Conservation (phyloP, 441 rosid species). For the Kokia cookei region DNA sequence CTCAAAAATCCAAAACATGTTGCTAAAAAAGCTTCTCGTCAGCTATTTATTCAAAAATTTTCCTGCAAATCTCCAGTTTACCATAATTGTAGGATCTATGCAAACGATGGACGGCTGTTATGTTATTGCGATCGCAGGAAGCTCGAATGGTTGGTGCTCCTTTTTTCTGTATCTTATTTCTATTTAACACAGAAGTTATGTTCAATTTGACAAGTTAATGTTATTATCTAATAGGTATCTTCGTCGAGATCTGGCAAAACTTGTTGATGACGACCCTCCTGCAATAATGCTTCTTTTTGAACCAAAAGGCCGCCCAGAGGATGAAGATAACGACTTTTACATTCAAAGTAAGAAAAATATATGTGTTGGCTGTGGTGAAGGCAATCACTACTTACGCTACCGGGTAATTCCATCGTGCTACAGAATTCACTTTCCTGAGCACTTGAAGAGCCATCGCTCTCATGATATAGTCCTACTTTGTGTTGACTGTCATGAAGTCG, state of each 20-base stretch:
- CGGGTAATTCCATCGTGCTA: conserved; percentile 95
- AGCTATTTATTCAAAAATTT: conserved; percentile 81
- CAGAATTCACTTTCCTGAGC: conserved; percentile 97
- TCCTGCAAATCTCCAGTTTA: conserved; percentile 97
- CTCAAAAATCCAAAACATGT: conserved; percentile 43
- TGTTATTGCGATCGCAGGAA: conserved; percentile 90
- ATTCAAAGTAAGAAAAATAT: conserved; percentile 91
- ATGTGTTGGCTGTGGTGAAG: conserved; percentile 95
- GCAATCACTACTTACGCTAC: conserved; percentile 85
- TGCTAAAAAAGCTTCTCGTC: conserved; percentile 69
- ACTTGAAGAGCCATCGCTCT: conserved; percentile 95
- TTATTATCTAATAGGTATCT: conserved; percentile 59
- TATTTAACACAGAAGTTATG: conserved; percentile 3
- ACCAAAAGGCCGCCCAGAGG: conserved; percentile 98
- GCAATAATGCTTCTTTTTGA: conserved; percentile 90
- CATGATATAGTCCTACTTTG: conserved; percentile 97
- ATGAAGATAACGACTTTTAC: conserved; percentile 92
- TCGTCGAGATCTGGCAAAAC: conserved; percentile 72
- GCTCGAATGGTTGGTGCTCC: conserved; percentile 72
- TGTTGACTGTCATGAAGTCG: conserved; percentile 93
- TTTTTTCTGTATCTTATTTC: conserved; percentile 7
- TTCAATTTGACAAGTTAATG: conserved; percentile 7
- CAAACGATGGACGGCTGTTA: conserved; percentile 84
- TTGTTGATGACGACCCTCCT: conserved; percentile 71
- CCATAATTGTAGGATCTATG: conserved; percentile 91